A percentile compares a stretch with the other conserved stretches of the same genome.
phyloP scores from a whole-genome alignment of 305 asterid species.

The Fraxinus platypoda region DNA sequence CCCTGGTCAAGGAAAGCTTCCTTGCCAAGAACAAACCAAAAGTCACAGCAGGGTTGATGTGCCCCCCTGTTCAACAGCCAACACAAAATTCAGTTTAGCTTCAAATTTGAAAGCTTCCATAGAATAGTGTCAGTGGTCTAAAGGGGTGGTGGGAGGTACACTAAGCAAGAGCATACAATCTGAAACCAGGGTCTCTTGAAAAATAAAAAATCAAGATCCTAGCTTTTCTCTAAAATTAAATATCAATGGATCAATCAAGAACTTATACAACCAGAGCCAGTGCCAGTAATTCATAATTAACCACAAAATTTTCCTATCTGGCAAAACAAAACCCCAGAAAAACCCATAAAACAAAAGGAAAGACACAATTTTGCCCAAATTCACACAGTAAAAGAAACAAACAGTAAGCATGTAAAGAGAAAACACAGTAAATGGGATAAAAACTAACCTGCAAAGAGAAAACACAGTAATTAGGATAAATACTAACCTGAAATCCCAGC shows the following conservation, averaged over 20 bases:
- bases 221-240: neutral
- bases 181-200: neutral
- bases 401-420: neutral
- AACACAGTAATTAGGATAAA: too few relatives aligned
- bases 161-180: too few relatives aligned
- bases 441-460: slow-evolving; percentile 13
- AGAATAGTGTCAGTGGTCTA: neutral
- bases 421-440: neutral
- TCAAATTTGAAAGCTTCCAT: neutral
- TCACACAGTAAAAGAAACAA: neutral
- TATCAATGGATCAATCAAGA: neutral
- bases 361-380: neutral
- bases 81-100: neutral
- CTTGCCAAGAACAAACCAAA: too few relatives aligned
- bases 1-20: too few relatives aligned
- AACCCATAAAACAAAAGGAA: neutral
- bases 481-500: slow-evolving; percentile 36
- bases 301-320: neutral
- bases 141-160: too few relatives aligned
- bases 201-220: neutral
- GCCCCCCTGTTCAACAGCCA: slow-evolving; percentile 5
- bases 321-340: neutral
- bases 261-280: neutral
- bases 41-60: too few relatives aligned
- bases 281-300: too few relatives aligned